Evolutionary conservation across 306 rosid genomes (phyloP), one percentile per base, ranked within the genome.

Genomic region (Cucurbita ficifolia): DNA sequence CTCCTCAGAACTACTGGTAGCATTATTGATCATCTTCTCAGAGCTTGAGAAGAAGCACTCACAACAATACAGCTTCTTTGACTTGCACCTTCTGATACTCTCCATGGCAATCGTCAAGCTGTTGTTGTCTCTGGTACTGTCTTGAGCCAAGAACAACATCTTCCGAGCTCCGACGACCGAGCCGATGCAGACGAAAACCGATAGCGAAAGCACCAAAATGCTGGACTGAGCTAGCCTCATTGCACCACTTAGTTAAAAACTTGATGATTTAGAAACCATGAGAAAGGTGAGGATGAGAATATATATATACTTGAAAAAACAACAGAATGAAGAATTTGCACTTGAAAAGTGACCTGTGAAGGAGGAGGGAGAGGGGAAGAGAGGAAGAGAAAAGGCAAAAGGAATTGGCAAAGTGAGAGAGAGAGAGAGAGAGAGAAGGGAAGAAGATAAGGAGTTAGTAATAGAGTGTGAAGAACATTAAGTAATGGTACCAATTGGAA

Each of bases 401-500:
- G 84, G 88, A 84, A 86, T 83, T 65, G 88, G 52, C 33, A 57
- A 4, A 39, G 61, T 49, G 56, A 55, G 52, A 71, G 77, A 21
- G 75, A 43, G 38, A 72, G n/a, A 6, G 63, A 18, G 33, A 29
- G 33, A 29, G 78, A 43, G 61, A 62, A 17, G 70, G 65, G 18
- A 43, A n/a, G 16, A 11, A 22, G 13, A 21, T 48, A 56, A 79
- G 40, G 78, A 77, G 84, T 80, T 76, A 58, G 63, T 49, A 58
- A 3, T 16, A 35, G 45, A 7, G 67, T 35, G 76, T 65, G 82
- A 43, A 35, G 76, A 64, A 81, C 86, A 86, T 85, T 88, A 82
- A 84, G 78, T 84, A 52, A 76, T 70, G 85, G 88, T 76, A 80
- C 89, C 77, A 82, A 90, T 84, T 81, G 76, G 81, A 68, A 68